phyloP scores from a whole-genome alignment of 768 basidiomycete species.

The Dentipellis sp. region DNA sequence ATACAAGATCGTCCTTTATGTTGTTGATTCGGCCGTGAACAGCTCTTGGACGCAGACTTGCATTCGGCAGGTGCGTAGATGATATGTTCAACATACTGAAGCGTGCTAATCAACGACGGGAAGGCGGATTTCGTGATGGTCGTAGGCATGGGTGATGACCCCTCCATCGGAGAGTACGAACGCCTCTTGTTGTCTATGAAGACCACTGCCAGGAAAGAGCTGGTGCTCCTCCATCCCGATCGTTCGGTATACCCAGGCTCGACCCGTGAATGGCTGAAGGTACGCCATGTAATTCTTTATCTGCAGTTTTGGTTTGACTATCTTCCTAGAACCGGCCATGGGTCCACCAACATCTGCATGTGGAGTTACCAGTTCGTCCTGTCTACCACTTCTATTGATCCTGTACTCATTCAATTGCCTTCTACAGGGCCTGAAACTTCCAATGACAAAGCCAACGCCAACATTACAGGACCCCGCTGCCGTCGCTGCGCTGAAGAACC shows the following conservation, averaged over 20 bases:
- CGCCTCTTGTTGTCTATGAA: constrained; percentile 89
- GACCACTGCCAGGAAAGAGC: constrained; percentile 96
- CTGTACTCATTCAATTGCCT: constrained; percentile 1
- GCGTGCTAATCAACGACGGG: neutral
- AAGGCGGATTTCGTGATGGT: constrained; percentile 92
- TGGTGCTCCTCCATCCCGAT: constrained; percentile 89
- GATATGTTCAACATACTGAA: too few relatives aligned
- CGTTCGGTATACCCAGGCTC: constrained; percentile 83
- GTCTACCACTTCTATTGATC: too few relatives aligned
- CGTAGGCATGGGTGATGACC: constrained; percentile 90
- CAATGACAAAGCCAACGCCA: constrained; percentile 47
- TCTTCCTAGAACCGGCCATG: constrained; percentile 75
- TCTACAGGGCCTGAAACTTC: constrained; percentile 59
- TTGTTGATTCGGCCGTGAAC: constrained; percentile 90
- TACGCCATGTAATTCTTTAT: constrained; percentile 20
- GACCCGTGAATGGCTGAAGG: constrained; percentile 94
- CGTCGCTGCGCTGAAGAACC: constrained; percentile 78
- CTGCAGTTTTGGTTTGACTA: neutral
- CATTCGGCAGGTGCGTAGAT: constrained; percentile 71
- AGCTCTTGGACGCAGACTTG: constrained; percentile 99
- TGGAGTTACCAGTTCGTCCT: constrained; percentile 69
- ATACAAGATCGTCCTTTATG: constrained; percentile 89
- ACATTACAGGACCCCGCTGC: constrained; percentile 77
- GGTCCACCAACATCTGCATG: constrained; percentile 93
- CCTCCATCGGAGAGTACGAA: constrained; percentile 89